These are phyloP conservation scores for Aspergillus niger DNA, from an alignment of 2,329 filamentous ascomycete species.

Conservation along the genomic window DNA sequence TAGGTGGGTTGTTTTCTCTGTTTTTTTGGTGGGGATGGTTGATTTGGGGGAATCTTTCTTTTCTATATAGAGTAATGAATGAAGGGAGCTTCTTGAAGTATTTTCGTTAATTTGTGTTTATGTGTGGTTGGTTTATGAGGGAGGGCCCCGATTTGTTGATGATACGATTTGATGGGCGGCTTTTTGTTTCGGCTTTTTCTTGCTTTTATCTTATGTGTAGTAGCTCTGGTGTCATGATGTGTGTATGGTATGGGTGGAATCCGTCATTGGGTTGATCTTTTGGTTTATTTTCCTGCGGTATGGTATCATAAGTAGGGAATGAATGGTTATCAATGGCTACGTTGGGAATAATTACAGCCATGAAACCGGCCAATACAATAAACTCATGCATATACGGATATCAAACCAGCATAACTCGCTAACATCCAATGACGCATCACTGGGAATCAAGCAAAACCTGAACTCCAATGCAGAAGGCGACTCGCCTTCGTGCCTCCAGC, in stretches of 20 bases:
- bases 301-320: background rate
- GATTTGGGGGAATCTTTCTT: background rate
- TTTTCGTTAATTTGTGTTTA: background rate
- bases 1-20: conserved; percentile 14
- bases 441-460: conserved; percentile 11
- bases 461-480: conserved; percentile 19
- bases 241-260: background rate
- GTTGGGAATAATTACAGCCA: background rate
- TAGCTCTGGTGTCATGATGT: background rate
- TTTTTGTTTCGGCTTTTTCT: background rate
- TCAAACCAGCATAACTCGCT: background rate
- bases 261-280: background rate
- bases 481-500: conserved; percentile 6
- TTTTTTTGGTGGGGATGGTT: background rate
- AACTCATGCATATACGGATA: conserved; percentile 2
- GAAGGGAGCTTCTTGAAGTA: background rate
- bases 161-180: too few relatives aligned
- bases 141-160: too few relatives aligned
- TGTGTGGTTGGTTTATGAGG: background rate
- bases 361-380: background rate
- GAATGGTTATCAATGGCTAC: background rate
- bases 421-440: conserved; percentile 7
- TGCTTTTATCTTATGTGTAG: background rate
- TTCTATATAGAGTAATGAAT: background rate
- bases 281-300: too few relatives aligned